Percentiles rank a stretch among this genome's conserved stretches.
Evolutionary conservation across 306 rosid species (phyloP).

Genomic region (Cicer yamashitae): DNA sequence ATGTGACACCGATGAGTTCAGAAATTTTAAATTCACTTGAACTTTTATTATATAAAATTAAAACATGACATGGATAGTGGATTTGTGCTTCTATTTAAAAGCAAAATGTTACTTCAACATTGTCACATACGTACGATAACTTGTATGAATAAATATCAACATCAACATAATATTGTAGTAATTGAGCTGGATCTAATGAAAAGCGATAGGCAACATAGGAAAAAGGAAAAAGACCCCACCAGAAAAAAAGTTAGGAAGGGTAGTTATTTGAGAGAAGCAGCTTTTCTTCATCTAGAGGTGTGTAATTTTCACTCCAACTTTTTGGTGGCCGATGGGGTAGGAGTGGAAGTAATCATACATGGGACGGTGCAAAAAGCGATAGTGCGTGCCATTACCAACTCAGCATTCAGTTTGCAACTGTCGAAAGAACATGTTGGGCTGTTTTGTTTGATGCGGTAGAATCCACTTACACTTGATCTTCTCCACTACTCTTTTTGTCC

Average conservation of each 20-base stretch:
- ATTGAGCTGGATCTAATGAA: conserved; percentile 7
- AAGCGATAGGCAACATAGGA: conserved; percentile 41
- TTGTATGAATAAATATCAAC: neutral
- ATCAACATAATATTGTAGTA: conserved; percentile 10
- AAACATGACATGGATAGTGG: conserved; percentile 3
- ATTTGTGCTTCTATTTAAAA: neutral
- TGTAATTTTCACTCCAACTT: conserved; percentile 45
- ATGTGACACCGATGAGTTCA: too few relatives aligned
- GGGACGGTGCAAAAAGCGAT: conserved; percentile 56
- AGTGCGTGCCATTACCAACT: conserved; percentile 47
- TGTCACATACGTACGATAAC: neutral
- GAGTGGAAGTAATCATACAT: conserved; percentile 58
- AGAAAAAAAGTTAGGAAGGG: conserved; percentile 20
- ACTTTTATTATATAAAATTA: neutral
- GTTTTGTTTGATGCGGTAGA: conserved; percentile 43
- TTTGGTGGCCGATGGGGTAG: conserved; percentile 22
- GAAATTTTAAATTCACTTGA: too few relatives aligned
- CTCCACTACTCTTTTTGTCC: neutral
- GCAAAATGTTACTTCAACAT: neutral
- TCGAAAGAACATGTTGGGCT: conserved; percentile 53
- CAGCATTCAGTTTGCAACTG: conserved; percentile 55
- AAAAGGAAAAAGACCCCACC: conserved; percentile 21
- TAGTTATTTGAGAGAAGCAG: conserved; percentile 39
- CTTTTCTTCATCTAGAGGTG: conserved; percentile 35
- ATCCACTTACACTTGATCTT: neutral